Base-by-base conservation (phyloP, 495 filamentous ascomycete genomes). In the Talaromyces nanjingensis region DNA sequence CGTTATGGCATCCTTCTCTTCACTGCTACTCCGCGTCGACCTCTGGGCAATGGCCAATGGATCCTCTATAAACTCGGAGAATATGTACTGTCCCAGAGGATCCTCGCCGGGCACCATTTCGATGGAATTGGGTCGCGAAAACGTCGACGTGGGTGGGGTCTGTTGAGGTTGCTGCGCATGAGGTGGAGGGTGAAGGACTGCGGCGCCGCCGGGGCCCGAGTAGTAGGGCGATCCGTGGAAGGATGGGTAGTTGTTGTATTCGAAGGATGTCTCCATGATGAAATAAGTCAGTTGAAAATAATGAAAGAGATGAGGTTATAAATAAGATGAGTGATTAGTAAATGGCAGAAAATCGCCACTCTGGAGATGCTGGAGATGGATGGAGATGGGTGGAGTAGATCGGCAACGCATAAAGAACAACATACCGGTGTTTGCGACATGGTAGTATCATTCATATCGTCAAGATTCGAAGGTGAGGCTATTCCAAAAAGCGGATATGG, bases 1-100 rank as follows among this genome's bases (percentile, higher is more conserved):
- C 34, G 86, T 91, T 70, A 87, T 72, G 42, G 83, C 81, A 27
- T 90, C 85, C 77, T 91, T 81, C 78, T 88, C 86, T 58, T 88
- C 86, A 64, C 85, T 88, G 65, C 78, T 80, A 63, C 80, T 80
- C 18, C 77, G 70, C 14, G 63, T 70, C 18, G 71, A 52, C 9
- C 62, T 64, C 16, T 64, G 68, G 11, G 70, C 68, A 14, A 77
- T 75, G 37, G 73, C 75, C 24, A 67, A 71, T 70, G 39, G 74
- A 72, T 2, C 65, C 59, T 2, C 66, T 67, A 29, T 70, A 71
- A 25, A 62, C 49, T 12, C 63, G 64, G 34, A 68, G 60, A 49
- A 65, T 70, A 62, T 63, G 42, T 37, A 64, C 65, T 42, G 56
- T 37, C 27, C 56, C 31, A 59, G 56, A 37, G 9, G 53, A 6